Base-by-base conservation (phyloP, 129 eudicot genomes). In the Deinandra increscens region DNA sequence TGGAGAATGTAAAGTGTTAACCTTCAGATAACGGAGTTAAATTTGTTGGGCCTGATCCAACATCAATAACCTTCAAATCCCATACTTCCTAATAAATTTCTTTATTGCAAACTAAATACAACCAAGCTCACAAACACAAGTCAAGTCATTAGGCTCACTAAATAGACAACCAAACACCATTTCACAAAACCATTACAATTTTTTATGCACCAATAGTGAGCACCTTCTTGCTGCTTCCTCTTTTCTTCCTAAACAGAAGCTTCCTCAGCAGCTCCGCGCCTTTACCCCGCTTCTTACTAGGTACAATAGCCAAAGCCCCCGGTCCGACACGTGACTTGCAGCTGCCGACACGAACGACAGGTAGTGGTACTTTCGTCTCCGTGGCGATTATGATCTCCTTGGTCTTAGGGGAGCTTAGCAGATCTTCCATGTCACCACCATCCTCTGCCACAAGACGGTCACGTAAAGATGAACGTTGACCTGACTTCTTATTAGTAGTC, bases 401-500 rank as follows among this genome's bases (percentile, higher is more conserved):
- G 9, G 82, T 77, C 64, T 78, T 79, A 31, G 88, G 84, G 18
- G 87, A 79, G 60, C 70, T 60, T 49, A 42, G 71, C 23, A 20
- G 72, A 64, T 67, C 72, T 37, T 76, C 80, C 68, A 37, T 46
- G 53, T 68, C 74, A 26, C 19, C 81, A 34, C 64, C 66, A 38
- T 88, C 87, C 55, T 88, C 96, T 14, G 80, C 84, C 61, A 79
- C 74, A 89, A 92, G 83, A 5, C 46, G 83, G 75, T 92, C 98
- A 38, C 84, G 98, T 64, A 92, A 74, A 60, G 95, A 86, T 29
- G 87, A 70, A 55, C 75, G 84, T 22, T 68, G 73, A 48, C 79
- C 59, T 19, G 77, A 42, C 66, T 67, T 78, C 44, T 80, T 72
- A 12, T 50, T 68, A 5, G 49, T 73, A 8, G 68, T 76, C 68